Evolutionary conservation across 805 yeast species (phyloP), one percentile per base, ranked within the genome.

Genomic region (Spathaspora gorwiae): DNA sequence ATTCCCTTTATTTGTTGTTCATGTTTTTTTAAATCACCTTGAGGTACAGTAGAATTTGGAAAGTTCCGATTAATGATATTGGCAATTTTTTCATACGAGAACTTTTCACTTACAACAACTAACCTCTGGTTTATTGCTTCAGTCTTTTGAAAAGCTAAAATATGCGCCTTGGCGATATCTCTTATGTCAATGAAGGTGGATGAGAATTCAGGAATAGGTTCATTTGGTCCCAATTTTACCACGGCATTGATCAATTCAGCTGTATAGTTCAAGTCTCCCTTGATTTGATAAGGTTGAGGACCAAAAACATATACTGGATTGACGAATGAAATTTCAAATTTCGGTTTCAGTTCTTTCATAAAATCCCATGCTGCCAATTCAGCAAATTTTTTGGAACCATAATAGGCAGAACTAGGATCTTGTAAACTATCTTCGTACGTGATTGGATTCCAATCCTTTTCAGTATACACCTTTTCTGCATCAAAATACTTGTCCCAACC

Each of bases 341-440:
- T 43, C 27, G 48, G 53, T 15, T 49, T 47, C 38, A 45, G 49
- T 6, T 26, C 35, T 14, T 68, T 52, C 40, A 76, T 63, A n/a
- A 66, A 71, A 3, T 76, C 71, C 82, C 87, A 79, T 3, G 83
- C 84, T 1, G 76, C 71, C 41, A 63, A 60, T 55, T 83, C 87
- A 14, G 85, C 84, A 45, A 73, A 72, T 36, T 73, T 78, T 61
- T 80, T 80, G n/a, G 84, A 78, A 5, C 78, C 86, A 43, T 70
- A 51, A 59, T 80, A 80, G 2, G 80, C 84, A 37, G 46, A 47
- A 15, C 54, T 48, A 3, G 68, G 60, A 48, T 73, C 70, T 15
- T 45, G 50, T 44, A 72, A 69, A 10, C 70, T 64, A 45, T 71
- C 70, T 42, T 75, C 78, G 68, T 74, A 72, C 11, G 78, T 70